phyloP scores from a whole-genome alignment of 805 yeast species.

The Metschnikowia koreensis region DNA sequence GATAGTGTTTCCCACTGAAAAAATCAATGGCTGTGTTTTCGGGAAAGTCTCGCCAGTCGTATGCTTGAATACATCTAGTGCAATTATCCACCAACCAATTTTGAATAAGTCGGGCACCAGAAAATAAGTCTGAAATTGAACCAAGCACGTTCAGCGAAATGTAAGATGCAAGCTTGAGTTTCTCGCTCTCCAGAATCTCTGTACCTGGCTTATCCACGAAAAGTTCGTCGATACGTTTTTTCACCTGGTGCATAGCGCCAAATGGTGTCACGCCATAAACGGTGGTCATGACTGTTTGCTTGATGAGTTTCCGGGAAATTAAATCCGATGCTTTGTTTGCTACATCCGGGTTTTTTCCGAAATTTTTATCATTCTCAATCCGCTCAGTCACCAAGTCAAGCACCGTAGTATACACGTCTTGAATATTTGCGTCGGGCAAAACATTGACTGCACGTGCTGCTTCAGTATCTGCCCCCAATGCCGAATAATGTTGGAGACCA shows the following conservation, averaged over 20 bases:
- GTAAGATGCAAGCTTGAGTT: constrained; percentile 9
- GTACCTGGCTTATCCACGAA: background rate
- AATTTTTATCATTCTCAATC: constrained; percentile 9
- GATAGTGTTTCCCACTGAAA: constrained; percentile 19
- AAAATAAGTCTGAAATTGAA: constrained; percentile 26
- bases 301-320: constrained; percentile 33
- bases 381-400: constrained; percentile 23
- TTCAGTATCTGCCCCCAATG: constrained; percentile 34
- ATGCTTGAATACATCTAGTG: constrained; percentile 28
- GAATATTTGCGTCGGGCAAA: constrained; percentile 21
- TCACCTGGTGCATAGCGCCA: constrained; percentile 38
- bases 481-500: constrained; percentile 48
- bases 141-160: constrained; percentile 14
- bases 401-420: constrained; percentile 37
- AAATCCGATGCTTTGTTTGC: constrained; percentile 19
- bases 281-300: constrained; percentile 45
- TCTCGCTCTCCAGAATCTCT: background rate
- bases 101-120: constrained; percentile 33
- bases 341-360: constrained; percentile 1
- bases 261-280: constrained; percentile 43
- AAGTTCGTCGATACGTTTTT: constrained; percentile 21
- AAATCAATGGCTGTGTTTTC: constrained; percentile 16
- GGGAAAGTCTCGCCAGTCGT: constrained; percentile 18
- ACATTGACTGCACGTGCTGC: constrained; percentile 44
- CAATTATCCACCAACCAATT: constrained; percentile 36